A percentile compares a stretch with the other conserved stretches of the same genome.
Evolutionary conservation across 192 early-diverging fungal species (phyloP).

Genomic region (Coemansia sp.): DNA sequence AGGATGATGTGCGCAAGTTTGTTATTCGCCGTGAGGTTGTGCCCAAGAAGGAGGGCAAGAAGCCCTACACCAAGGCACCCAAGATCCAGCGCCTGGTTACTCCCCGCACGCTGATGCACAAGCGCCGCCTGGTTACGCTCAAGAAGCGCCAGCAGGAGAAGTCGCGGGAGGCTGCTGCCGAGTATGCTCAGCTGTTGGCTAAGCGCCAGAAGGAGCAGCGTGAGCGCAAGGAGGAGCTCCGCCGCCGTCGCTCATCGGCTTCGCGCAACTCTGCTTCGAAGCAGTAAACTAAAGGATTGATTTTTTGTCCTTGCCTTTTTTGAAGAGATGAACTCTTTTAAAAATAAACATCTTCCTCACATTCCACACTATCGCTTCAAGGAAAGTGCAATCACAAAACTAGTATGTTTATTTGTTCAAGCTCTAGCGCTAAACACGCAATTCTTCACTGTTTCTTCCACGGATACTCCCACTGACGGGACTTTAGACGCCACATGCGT

Average conservation of each 20-base stretch:
- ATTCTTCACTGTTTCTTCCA: constrained; percentile 43
- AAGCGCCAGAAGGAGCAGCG: constrained; percentile 94
- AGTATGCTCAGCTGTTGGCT: constrained; percentile 84
- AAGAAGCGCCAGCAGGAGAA: constrained; percentile 82
- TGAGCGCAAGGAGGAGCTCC: constrained; percentile 76
- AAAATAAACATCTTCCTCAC: constrained; percentile 11
- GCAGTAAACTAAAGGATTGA: constrained; percentile 29
- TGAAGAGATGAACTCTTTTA: constrained; percentile 18
- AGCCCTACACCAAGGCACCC: constrained; percentile 93
- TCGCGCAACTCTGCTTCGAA: constrained; percentile 56
- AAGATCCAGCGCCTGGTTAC: constrained; percentile 97
- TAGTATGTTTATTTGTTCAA: no score
- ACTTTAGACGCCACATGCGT: constrained; percentile 84
- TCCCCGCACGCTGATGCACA: constrained; percentile 93
- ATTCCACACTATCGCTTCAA: constrained; percentile 1
- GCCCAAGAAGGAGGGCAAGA: constrained; percentile 85
- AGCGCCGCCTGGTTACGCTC: constrained; percentile 81
- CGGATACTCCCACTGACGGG: constrained; percentile 63
- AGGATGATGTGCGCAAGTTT: constrained; percentile 99
- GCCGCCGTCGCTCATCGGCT: constrained; percentile 54
- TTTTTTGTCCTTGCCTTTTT: constrained; percentile 8
- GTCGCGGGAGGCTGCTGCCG: constrained; percentile 64
- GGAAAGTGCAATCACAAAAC: background rate
- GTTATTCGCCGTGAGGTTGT: constrained; percentile 94
- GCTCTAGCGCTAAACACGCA: no score